phyloP scores from a whole-genome alignment of 345 rosid species.

The Sisymbrium altissimum region DNA sequence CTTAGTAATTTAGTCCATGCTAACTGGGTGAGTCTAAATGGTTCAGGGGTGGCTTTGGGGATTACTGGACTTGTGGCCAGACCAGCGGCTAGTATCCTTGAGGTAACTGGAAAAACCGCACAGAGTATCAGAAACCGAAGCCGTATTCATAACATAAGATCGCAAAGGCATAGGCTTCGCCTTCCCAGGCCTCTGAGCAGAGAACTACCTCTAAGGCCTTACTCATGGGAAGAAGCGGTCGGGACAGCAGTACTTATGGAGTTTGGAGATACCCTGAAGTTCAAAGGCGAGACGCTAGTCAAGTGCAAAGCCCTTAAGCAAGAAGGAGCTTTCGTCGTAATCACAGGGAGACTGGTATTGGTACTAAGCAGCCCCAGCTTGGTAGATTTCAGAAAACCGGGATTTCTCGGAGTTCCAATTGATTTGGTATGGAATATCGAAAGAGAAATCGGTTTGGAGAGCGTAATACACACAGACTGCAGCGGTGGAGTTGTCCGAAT shows the following conservation, averaged over 20 bases:
- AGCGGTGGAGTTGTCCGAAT: conserved; percentile 57
- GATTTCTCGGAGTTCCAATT: conserved; percentile 59
- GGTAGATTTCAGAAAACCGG: conserved; percentile 58
- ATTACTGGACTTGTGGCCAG: conserved; percentile 93
- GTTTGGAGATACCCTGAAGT: conserved; percentile 54
- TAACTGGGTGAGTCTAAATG: conserved; percentile 15
- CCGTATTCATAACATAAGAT: conserved; percentile 54
- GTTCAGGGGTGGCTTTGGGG: conserved; percentile 77
- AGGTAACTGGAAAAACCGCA: conserved; percentile 91
- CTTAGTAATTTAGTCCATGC: not conserved
- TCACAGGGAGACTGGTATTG: conserved; percentile 63
- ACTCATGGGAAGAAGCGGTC: conserved; percentile 92
- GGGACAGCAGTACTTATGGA: conserved; percentile 68
- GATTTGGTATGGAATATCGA: conserved; percentile 72
- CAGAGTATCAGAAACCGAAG: conserved; percentile 91
- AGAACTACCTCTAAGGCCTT: conserved; percentile 78
- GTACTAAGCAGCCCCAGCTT: conserved; percentile 62
- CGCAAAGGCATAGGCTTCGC: conserved; percentile 56
- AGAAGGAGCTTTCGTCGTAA: conserved; percentile 60
- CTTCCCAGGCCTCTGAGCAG: conserved; percentile 77
- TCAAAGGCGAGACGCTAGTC: conserved; percentile 58
- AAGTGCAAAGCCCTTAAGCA: conserved; percentile 71
- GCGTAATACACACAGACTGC: conserved; percentile 62
- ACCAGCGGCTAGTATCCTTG: conserved; percentile 95
- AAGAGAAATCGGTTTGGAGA: conserved; percentile 66